Base-by-base conservation (phyloP, 257 asterid genomes). In the Solanum etuberosum region DNA sequence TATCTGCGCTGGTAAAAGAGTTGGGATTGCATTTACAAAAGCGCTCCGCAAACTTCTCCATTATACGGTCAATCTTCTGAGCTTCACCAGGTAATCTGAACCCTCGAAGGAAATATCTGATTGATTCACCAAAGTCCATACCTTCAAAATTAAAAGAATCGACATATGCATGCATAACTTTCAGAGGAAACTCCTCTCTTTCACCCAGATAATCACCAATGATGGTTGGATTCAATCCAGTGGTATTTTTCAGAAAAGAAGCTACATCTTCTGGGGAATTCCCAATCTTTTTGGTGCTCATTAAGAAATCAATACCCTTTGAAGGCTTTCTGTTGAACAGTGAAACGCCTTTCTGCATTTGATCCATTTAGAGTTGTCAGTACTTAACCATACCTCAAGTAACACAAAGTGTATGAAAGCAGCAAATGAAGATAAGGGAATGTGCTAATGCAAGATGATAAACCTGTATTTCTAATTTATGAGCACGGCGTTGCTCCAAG, bases 41-140 rank as follows among this genome's bases (percentile, higher is more conserved):
- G 87, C 99, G 98, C 88, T 97, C 99, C 67, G 99, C 99, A 95
- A 97, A 97, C 88, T 97, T 97, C 90, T 97, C 99, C 99, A 97
- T 97, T 90, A 97, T 95, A 68, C 99, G 97, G 85, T 97, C 99
- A 42, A 97, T 97, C 91, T 97, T 97, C 90, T 97, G 99, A 72
- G 99, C 99, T 91, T 97, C 99, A 73, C 99, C 99, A 86, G 99
- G 99, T 83, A 97, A 92, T 88, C 99, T 95, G 89, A 97, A 97
- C 85, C 99, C 99, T 92, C 97, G 91, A 43, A 97, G 91, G 92
- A 97, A 97, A 90, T 94, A 96, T 89, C 99, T 93, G 90, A 97
- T 95, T 86, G 99, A 98, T 90, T 94, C 98, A 74, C 98, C 99
- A 90, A 97, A 97, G 90, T 93, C 94, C 98, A 96, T 96, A 86